Evolutionary conservation across 169 alveolate genomes (phyloP), one percentile per base, ranked within the genome.

Genomic region (Cryptosporidium sp.): DNA sequence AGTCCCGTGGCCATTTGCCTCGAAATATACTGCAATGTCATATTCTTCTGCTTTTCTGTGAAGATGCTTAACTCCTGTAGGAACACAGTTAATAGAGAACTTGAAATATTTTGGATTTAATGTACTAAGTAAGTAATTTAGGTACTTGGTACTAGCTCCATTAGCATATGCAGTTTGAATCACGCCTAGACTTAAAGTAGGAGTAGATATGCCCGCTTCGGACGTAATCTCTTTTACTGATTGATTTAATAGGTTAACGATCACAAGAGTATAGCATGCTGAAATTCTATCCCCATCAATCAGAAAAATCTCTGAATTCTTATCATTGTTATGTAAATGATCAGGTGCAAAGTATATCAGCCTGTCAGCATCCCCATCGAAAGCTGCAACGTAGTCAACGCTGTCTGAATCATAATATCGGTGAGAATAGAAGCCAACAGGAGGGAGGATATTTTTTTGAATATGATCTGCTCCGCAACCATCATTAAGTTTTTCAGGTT

Each of bases 1-100:
- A 4, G 98, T 94, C 59, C 99, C 99, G 71, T 95, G 98, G 0
- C 99, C 99, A 92, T 97, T 97, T 33, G 97, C 95, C 91, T 97
- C 99, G 71, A 95, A 96, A 86, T 96, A 96, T 58, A 96, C 91
- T 50, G 97, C 97, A 51, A 97, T 92, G 84, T 95, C 97, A 71
- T 71, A 94, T 45, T 95, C 86, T 61, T 75, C 91, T 12, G 97
- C 97, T 71, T 84, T 92, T 62, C 93, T 93, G 92, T 95, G 97
- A n/a, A 95, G 86, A 73, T 94, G 73, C 89, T 95, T 95, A 9
- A 95, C 97, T 43, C 98, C 98, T 4, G 97, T 94, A 12, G 96
- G 96, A 33, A 85, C 94, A 31, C 93, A 86, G 41, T 23, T 37
- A 18, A 84, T 29, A 18, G 62, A 58, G 55, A 12, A 71, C 67